These are phyloP conservation scores for Kurtzmaniella fragi DNA, from an alignment of 805 yeast genomes.

Conservation along the genomic window DNA sequence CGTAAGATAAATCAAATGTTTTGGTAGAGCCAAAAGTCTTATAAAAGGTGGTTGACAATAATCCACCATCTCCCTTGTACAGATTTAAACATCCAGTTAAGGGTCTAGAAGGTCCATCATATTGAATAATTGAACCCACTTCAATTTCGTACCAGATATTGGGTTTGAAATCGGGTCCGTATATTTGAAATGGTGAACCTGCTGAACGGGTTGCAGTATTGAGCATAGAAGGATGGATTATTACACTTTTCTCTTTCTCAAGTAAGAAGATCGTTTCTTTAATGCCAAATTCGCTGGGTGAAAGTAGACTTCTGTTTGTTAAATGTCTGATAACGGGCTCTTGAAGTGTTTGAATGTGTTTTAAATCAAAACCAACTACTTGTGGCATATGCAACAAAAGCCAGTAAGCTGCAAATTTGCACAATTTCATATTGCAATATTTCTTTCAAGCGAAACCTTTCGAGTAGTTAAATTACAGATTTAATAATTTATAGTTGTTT, in stretches of 20 bases:
- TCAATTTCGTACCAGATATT: constrained; percentile 14
- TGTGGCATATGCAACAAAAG: no score
- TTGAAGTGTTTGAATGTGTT: no score
- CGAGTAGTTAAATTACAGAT: no score
- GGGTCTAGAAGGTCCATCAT: constrained; percentile 9
- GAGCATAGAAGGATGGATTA: constrained; percentile 12
- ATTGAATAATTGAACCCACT: not conserved
- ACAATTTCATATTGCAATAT: no score
- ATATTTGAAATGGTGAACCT: constrained; percentile 6
- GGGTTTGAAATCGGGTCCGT: not conserved
- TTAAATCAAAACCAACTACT: no score
- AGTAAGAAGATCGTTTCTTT: constrained; percentile 8
- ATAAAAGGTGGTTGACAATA: constrained; percentile 11
- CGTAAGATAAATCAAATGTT: constrained; percentile 9
- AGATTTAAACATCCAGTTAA: constrained; percentile 15
- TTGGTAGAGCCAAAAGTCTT: constrained; percentile 10
- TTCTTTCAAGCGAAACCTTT: no score
- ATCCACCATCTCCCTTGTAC: constrained; percentile 16
- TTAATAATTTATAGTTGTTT: no score
- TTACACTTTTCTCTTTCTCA: constrained; percentile 7
- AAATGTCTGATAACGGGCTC: no score
- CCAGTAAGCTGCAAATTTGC: no score
- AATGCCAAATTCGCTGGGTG: not conserved
- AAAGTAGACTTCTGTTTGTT: no score
- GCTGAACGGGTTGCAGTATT: constrained; percentile 11